Evolutionary conservation across 192 early-diverging fungal species (phyloP), one percentile per base, ranked within the genome.

Genomic region (Backusella luteola): DNA sequence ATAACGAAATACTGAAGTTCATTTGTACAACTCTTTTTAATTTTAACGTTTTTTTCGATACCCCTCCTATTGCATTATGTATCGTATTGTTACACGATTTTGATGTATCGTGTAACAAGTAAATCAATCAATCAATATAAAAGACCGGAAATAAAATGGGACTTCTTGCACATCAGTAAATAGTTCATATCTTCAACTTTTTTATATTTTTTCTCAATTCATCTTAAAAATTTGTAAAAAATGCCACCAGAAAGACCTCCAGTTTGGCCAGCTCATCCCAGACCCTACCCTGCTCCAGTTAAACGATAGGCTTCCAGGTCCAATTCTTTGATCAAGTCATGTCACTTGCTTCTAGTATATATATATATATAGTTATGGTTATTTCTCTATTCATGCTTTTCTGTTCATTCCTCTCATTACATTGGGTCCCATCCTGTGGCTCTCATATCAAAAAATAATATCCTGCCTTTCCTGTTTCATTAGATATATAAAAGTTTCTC

Each of bases 171-270:
- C 36, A 36, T 69, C n/a, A 69, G 34, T 34, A 69, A 69, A 32
- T 32, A 39, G 67, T 34, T 21, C 11, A 35, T 73, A 12, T 56
- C 52, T 63, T 36, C 11, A 17, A 17, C 15, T 39, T 11, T 73
- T 35, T 59, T 39, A 39, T 39, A 21, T 72, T 53, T 42, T 72
- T 14, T 44, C 34, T 72, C 44, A 42, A 44, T 72, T 42, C 39
- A 72, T 53, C 39, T 29, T 19, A 15, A 52, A 72, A 69, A 21
- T 6, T 14, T 23, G 42, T 42, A 52, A 32, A 52, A n/a, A 44
- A 80, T 80, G 79, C 79, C 79, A 66, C 79, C 79, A 44, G 79
- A 80, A 34, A 80, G 79, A 80, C 79, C 79, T 29, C 56, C 26
- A 52, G 63, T 52, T 32, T 72, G 73, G 23, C 70, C 74, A 23